Evolutionary conservation across 2,329 filamentous ascomycete genomes (phyloP).

Genomic region (Alternaria atra): DNA sequence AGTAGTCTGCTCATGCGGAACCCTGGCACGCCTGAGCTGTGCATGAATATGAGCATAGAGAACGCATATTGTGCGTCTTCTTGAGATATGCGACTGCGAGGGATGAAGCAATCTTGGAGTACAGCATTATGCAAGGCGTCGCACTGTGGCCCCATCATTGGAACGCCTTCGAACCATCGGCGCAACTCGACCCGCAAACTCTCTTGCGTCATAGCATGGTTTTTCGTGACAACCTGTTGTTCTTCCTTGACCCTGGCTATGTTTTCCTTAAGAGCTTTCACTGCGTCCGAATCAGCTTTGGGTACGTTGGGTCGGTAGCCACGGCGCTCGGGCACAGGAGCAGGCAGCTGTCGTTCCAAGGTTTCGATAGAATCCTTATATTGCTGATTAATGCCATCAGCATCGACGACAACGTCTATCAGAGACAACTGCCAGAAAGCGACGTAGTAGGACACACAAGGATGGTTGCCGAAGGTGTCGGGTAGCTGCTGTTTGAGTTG

Average conservation of each 20-base stretch:
- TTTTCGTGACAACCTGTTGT: slow-evolving; percentile 63
- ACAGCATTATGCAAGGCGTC: slow-evolving; percentile 74
- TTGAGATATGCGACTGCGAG: slow-evolving; percentile 82
- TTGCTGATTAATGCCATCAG: slow-evolving; percentile 67
- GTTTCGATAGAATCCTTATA: slow-evolving; percentile 78
- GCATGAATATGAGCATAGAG: slow-evolving; percentile 85
- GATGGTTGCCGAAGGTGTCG: slow-evolving; percentile 70
- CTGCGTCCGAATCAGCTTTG: slow-evolving; percentile 66
- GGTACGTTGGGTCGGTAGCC: slow-evolving; percentile 59
- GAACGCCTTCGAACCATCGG: slow-evolving; percentile 75
- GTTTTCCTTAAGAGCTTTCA: slow-evolving; percentile 76
- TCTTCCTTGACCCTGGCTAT: slow-evolving; percentile 63
- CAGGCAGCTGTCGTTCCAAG: slow-evolving; percentile 30
- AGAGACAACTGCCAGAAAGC: slow-evolving; percentile 93
- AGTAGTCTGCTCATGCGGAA: slow-evolving; percentile 88
- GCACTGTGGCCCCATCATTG: slow-evolving; percentile 66
- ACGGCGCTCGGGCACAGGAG: slow-evolving; percentile 70
- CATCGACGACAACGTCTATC: slow-evolving; percentile 75
- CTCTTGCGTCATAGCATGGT: slow-evolving; percentile 61
- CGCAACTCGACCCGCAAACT: slow-evolving; percentile 79
- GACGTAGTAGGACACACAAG: slow-evolving; percentile 83
- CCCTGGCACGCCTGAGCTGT: slow-evolving; percentile 82
- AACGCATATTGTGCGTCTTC: slow-evolving; percentile 90
- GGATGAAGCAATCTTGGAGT: slow-evolving; percentile 91
- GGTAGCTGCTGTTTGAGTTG: slow-evolving; percentile 70